Conservation (phyloP, 805 yeast species). For the Kodamaea hsintzibuensis region DNA sequence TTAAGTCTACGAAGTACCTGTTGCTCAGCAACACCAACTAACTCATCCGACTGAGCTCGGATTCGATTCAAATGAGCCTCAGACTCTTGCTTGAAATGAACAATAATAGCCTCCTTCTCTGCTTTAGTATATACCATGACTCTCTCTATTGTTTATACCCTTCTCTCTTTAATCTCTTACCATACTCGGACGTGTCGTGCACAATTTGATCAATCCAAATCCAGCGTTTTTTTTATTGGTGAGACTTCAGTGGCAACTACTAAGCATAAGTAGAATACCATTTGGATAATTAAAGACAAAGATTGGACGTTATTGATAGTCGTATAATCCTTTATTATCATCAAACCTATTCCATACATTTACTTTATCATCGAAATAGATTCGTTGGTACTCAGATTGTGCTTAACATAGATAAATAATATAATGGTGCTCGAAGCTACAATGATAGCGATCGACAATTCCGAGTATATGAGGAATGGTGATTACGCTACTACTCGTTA, state of each 20-base stretch:
- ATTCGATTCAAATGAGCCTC: conserved; percentile 24
- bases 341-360: too few species aligned
- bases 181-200: conserved; percentile 7
- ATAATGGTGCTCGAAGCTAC: conserved; percentile 93
- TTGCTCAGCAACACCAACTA: conserved; percentile 29
- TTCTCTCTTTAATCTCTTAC: too few species aligned
- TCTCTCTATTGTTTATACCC: not conserved
- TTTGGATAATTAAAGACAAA: not conserved
- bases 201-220: conserved; percentile 1
- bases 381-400: not conserved
- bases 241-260: conserved; percentile 1
- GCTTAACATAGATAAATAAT: not conserved
- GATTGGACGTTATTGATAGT: too few species aligned
- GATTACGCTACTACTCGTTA: conserved; percentile 87
- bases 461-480: conserved; percentile 95
- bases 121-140: conserved; percentile 21
- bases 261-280: not conserved
- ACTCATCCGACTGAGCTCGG: conserved; percentile 22
- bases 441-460: conserved; percentile 91
- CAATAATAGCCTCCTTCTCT: conserved; percentile 40
- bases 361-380: not conserved
- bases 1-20: conserved; percentile 45
- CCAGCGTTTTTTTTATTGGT: not conserved
- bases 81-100: conserved; percentile 24
- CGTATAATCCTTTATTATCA: too few species aligned